Percentiles rank a stretch among this genome's conserved stretches.
Conservation (phyloP, 2,329 filamentous ascomycete species). For the Bertia moriformis region DNA sequence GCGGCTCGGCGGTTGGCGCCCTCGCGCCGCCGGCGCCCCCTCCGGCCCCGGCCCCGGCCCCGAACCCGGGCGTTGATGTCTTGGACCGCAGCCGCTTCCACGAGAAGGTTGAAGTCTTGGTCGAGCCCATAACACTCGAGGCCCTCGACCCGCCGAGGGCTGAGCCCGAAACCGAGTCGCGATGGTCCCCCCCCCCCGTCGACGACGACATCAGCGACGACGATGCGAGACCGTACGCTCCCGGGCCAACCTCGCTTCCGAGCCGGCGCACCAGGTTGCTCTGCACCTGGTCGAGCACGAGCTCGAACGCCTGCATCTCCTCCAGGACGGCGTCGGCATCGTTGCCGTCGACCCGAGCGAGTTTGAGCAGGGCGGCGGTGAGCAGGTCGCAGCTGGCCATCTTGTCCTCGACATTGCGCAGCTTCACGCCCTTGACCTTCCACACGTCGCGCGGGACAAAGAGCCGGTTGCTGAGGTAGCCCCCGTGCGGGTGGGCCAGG, state of each 20-base stretch:
- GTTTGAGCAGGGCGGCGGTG: conserved; percentile 72
- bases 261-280: conserved; percentile 63
- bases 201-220: too few relatives aligned
- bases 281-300: conserved; percentile 75
- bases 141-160: conserved; percentile 35
- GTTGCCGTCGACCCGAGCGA: conserved; percentile 70
- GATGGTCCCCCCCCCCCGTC: conserved; percentile 17
- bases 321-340: conserved; percentile 86
- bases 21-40: too few relatives aligned
- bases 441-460: conserved; percentile 89
- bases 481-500: conserved; percentile 76
- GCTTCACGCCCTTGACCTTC: conserved; percentile 84
- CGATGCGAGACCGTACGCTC: conserved; percentile 51
- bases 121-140: conserved; percentile 48
- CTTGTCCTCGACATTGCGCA: conserved; percentile 87
- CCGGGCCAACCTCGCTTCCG: conserved; percentile 81
- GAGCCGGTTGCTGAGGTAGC: conserved; percentile 78
- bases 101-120: conserved; percentile 67
- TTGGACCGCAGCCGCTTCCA: conserved; percentile 87
- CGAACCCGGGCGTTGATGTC: conserved; percentile 53
- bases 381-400: conserved; percentile 80
- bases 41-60: too few relatives aligned
- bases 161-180: conserved; percentile 12
- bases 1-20: too few relatives aligned
- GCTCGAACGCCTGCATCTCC: conserved; percentile 83